Evolutionary conservation across 2,329 filamentous ascomycete species (phyloP).

Genomic region (Aspergillus pseudoterreus): DNA sequence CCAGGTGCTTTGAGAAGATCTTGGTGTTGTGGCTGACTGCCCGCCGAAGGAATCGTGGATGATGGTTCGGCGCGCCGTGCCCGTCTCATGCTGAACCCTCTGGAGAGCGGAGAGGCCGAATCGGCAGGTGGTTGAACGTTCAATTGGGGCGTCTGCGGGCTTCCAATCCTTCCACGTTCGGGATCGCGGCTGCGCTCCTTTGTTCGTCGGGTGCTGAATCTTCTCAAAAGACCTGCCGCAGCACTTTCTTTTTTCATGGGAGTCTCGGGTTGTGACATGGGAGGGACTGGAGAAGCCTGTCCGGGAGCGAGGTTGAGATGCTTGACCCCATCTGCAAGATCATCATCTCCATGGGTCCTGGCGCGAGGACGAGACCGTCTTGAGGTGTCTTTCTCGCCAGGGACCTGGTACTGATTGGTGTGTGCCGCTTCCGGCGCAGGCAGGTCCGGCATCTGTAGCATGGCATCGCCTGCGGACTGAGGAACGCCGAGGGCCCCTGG

Average conservation of each 20-base stretch:
- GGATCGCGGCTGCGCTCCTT: slow-evolving; percentile 48
- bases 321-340: slow-evolving; percentile 70
- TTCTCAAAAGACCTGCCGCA: slow-evolving; percentile 75
- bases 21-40: slow-evolving; percentile 67
- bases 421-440: slow-evolving; percentile 79
- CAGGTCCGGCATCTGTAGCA: slow-evolving; percentile 68
- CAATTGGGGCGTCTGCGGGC: slow-evolving; percentile 69
- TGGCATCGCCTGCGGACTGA: slow-evolving; percentile 53
- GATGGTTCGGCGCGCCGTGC: slow-evolving; percentile 52
- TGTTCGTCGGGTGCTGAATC: slow-evolving; percentile 85
- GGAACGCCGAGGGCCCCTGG: slow-evolving; percentile 58
- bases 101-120: slow-evolving; percentile 61
- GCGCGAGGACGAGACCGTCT: slow-evolving; percentile 79
- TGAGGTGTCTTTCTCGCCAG: slow-evolving; percentile 81
- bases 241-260: slow-evolving; percentile 79
- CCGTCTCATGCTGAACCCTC: slow-evolving; percentile 82
- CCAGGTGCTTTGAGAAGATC: slow-evolving; percentile 73
- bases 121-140: slow-evolving; percentile 77
- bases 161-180: slow-evolving; percentile 51
- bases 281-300: slow-evolving; percentile 47
- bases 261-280: slow-evolving; percentile 58
- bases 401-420: slow-evolving; percentile 88
- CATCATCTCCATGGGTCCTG: slow-evolving; percentile 91
- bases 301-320: slow-evolving; percentile 56
- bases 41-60: slow-evolving; percentile 55